Conservation (phyloP, 1,139 yeast species). For the Debaryomyces nepalensis region DNA sequence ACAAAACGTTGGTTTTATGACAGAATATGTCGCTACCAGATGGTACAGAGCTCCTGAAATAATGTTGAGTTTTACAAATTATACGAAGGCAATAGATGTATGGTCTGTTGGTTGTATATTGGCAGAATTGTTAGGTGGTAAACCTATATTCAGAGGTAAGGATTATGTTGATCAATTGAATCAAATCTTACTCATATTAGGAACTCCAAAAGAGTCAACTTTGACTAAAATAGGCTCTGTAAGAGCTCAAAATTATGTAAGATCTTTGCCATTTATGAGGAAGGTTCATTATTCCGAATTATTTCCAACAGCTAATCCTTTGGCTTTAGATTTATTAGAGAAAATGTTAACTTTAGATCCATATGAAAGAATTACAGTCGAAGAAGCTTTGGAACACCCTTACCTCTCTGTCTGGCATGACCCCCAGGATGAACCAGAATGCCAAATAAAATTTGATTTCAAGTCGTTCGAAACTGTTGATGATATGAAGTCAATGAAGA, state of each 20-base stretch:
- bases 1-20: slow-evolving; percentile 92
- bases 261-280: slow-evolving; percentile 82
- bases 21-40: slow-evolving; percentile 96
- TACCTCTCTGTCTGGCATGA: slow-evolving; percentile 95
- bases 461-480: slow-evolving; percentile 82
- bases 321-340: slow-evolving; percentile 81
- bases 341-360: slow-evolving; percentile 90
- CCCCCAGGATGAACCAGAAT: slow-evolving; percentile 90
- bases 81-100: slow-evolving; percentile 92
- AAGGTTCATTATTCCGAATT: slow-evolving; percentile 74
- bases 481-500: slow-evolving; percentile 75
- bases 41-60: slow-evolving; percentile 98
- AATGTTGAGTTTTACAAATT: slow-evolving; percentile 90
- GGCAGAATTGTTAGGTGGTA: slow-evolving; percentile 91
- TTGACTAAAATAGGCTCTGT: slow-evolving; percentile 82
- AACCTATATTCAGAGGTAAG: slow-evolving; percentile 90
- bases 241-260: slow-evolving; percentile 90
- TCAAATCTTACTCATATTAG: slow-evolving; percentile 81
- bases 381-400: slow-evolving; percentile 87
- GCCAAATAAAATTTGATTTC: slow-evolving; percentile 84
- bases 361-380: slow-evolving; percentile 80
- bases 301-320: slow-evolving; percentile 85
- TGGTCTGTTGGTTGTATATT: slow-evolving; percentile 98
- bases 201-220: slow-evolving; percentile 89
- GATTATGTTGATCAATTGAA: slow-evolving; percentile 96